Evolutionary conservation across 2,329 filamentous ascomycete genomes (phyloP), one percentile per base, ranked within the genome.

Genomic region (Incumbomyces delicatus): DNA sequence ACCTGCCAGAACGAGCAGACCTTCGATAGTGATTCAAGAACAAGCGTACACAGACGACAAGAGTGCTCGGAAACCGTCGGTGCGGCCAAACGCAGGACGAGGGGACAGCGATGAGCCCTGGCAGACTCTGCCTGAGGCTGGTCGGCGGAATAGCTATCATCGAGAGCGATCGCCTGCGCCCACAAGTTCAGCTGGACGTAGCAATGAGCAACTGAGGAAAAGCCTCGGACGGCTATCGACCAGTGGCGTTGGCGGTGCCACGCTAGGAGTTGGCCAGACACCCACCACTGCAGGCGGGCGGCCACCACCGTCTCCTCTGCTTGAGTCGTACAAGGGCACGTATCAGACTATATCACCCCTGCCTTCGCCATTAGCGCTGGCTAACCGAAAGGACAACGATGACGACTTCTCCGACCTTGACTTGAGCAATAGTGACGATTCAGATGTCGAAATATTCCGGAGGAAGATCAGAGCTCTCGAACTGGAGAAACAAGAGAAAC

Each of bases 301-400:
- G 37, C 76, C 87, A 1, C 87, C 88, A 0, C 79, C 79, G 1
- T 95, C 87, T 52, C 92, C 90, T 1, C 72, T 96, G 41, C 77
- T 95, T 1, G 90, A 96, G 66, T 83, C 92, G 1, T 96, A 96
- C 66, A 84, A 83, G 52, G 90, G 90, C 33, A 95, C 89, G 0
- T 96, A 94, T 58, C 90, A 96, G 65, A 87, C 86, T 48, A 85
- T 94, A 57, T 95, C 89, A 0, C 89, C 90, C 0, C 95, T 95
- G 87, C 89, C 89, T 0, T 88, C 88, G 0, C 87, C 89, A 1
- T 69, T 78, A 48, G 70, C 78, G 57, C 70, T 89, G 18, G 72
- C 64, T 18, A 81, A 58, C 60, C 80, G 70, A 40, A 64, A 71
- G 27, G 70, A 75, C 31, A 71, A 80, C 8, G 76, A 78, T 7